Percentiles rank a stretch among this genome's conserved stretches.
Conservation (phyloP, 345 rosid species). For the Linum lewisii region DNA sequence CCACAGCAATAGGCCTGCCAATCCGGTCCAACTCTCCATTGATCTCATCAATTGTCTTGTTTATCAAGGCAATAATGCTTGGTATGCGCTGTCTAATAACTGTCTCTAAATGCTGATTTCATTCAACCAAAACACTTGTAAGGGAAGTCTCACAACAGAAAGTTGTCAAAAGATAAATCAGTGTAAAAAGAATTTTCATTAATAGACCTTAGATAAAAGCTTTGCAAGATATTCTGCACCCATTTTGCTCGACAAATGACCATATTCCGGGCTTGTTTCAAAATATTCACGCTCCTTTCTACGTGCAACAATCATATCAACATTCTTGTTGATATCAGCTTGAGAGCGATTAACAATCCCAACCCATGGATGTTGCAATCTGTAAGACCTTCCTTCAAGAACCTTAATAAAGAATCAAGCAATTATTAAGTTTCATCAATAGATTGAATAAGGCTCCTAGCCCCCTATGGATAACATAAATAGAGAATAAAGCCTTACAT, state of each 20-base stretch:
- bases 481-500: constrained; percentile 36
- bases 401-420: constrained; percentile 37
- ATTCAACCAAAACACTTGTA: constrained; percentile 4
- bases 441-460: constrained; percentile 14
- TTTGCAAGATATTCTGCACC: constrained; percentile 97
- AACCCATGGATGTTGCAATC: constrained; percentile 99
- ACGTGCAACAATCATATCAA: constrained; percentile 89
- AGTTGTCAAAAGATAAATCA: constrained; percentile 12
- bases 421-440: constrained; percentile 14
- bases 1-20: constrained; percentile 93
- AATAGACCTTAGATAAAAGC: constrained; percentile 71
- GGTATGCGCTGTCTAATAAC: constrained; percentile 97
- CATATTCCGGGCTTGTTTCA: constrained; percentile 95
- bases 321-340: constrained; percentile 96
- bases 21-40: constrained; percentile 95
- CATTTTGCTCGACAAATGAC: constrained; percentile 89
- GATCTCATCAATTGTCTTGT: constrained; percentile 91
- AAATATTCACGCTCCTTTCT: constrained; percentile 89
- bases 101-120: constrained; percentile 69
- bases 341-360: constrained; percentile 99
- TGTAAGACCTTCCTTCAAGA: constrained; percentile 90
- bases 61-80: constrained; percentile 89
- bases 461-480: constrained; percentile 5
- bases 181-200: neutral
- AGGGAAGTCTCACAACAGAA: constrained; percentile 1